Conservation (phyloP, 169 alveolate species). For the Babesia microti region DNA sequence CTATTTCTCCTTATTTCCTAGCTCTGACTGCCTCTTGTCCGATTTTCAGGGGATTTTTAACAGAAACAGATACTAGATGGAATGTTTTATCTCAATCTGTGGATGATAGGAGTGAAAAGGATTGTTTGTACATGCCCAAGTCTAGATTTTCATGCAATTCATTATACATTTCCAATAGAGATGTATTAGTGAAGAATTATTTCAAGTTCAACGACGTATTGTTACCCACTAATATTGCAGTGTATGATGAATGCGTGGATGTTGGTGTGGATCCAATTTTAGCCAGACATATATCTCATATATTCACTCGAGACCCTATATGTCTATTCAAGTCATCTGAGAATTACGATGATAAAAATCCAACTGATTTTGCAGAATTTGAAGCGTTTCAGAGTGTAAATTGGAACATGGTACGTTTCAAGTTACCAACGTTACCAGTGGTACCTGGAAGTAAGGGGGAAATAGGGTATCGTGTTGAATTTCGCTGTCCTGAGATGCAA, state of each 20-base stretch:
- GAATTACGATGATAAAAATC: slow-evolving; percentile 17
- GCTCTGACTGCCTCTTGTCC: slow-evolving; percentile 89
- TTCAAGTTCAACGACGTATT: slow-evolving; percentile 68
- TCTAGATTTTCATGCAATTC: slow-evolving; percentile 82
- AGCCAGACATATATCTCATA: slow-evolving; percentile 77
- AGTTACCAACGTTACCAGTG: slow-evolving; percentile 74
- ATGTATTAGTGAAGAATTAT: slow-evolving; percentile 43
- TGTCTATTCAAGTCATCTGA: slow-evolving; percentile 68
- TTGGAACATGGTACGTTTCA: slow-evolving; percentile 93
- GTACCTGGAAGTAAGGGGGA: slow-evolving; percentile 13
- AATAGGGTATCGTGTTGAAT: slow-evolving; percentile 89
- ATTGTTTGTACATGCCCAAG: slow-evolving; percentile 64
- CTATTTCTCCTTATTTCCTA: slow-evolving; percentile 80
- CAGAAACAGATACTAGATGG: slow-evolving; percentile 87
- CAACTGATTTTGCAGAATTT: slow-evolving; percentile 70
- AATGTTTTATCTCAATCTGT: slow-evolving; percentile 76
- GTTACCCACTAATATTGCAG: slow-evolving; percentile 64
- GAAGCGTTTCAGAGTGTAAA: slow-evolving; percentile 87
- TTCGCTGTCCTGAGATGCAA: slow-evolving; percentile 88
- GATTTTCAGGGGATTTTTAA: slow-evolving; percentile 76
- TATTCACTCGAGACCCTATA: slow-evolving; percentile 85
- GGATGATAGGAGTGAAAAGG: slow-evolving; percentile 86
- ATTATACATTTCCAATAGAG: slow-evolving; percentile 73
- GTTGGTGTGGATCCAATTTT: slow-evolving; percentile 73
- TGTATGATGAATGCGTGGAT: slow-evolving; percentile 52